phyloP scores from a whole-genome alignment of 345 rosid species.

The Gossypium bickii region DNA sequence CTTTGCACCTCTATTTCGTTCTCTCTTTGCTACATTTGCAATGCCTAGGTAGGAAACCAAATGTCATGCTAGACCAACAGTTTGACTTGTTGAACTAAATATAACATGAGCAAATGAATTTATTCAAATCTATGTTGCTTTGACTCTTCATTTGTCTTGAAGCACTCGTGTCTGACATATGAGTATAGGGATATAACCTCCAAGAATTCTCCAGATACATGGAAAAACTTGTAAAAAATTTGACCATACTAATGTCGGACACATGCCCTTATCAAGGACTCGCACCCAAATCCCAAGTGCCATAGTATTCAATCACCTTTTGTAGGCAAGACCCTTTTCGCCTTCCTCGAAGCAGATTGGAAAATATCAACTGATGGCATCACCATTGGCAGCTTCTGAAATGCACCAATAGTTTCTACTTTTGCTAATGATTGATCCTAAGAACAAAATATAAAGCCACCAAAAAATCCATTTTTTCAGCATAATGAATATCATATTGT shows the following conservation, averaged over 20 bases:
- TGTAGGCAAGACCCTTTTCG: constrained; percentile 64
- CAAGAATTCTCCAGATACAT: neutral
- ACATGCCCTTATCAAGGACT: neutral
- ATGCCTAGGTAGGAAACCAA: constrained; percentile 48
- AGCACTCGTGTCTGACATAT: neutral
- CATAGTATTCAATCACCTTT: constrained; percentile 49
- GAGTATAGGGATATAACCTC: neutral
- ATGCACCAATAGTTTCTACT: constrained; percentile 65
- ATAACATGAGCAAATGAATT: neutral
- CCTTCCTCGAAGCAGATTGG: constrained; percentile 67
- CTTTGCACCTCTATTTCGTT: constrained; percentile 88
- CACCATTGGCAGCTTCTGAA: constrained; percentile 93
- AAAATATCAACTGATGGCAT: constrained; percentile 87
- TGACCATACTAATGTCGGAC: neutral
- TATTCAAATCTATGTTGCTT: neutral
- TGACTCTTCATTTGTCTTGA: neutral
- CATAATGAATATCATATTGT: neutral
- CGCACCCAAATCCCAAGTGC: neutral
- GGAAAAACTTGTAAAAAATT: neutral
- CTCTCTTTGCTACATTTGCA: constrained; percentile 85
- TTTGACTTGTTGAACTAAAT: neutral
- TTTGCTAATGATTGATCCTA: constrained; percentile 39
- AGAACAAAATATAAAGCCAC: constrained; percentile 8
- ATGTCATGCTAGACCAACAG: constrained; percentile 4
- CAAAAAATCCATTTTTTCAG: neutral